Conservation (phyloP, 208 protist species). For the Tritrichomonas musculus region DNA sequence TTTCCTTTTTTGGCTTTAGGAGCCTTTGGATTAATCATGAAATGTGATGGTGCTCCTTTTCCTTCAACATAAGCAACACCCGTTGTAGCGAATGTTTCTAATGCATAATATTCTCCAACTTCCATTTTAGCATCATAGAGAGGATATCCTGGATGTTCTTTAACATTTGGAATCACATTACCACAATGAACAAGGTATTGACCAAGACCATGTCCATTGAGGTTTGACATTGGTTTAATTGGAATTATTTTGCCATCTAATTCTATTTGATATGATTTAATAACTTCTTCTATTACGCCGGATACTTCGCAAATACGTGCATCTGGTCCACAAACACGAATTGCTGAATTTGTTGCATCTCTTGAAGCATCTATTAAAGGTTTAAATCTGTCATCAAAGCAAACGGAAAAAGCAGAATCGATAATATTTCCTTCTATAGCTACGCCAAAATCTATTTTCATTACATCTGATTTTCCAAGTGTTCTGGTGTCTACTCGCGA, state of each 20-base stretch:
- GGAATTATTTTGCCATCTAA: constrained; percentile 3
- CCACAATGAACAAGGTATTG: constrained; percentile 94
- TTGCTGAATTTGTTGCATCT: constrained; percentile 90
- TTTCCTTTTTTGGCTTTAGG: constrained; percentile 46
- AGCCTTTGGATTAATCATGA: constrained; percentile 75
- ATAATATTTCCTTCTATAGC: constrained; percentile 59
- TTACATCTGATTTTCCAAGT: constrained; percentile 51
- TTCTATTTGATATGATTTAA: constrained; percentile 45
- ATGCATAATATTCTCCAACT: constrained; percentile 92
- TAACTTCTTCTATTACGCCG: constrained; percentile 54
- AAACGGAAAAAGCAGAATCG: constrained; percentile 63
- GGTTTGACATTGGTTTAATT: constrained; percentile 84
- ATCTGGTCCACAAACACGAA: constrained; percentile 63
- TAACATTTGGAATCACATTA: constrained; percentile 96
- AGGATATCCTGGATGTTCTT: constrained; percentile 67
- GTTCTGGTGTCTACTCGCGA: constrained; percentile 52
- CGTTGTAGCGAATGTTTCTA: constrained; percentile 99
- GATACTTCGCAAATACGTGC: constrained; percentile 55
- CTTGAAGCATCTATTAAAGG: constrained; percentile 80
- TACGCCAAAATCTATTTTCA: constrained; percentile 62
- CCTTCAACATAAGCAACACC: constrained; percentile 51
- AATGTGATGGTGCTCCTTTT: constrained; percentile 64
- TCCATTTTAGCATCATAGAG: constrained; percentile 68
- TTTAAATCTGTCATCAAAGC: constrained; percentile 88
- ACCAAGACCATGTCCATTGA: constrained; percentile 94